Conservation (phyloP, 2,329 filamentous ascomycete species). For the Acrodontium crateriforme region DNA sequence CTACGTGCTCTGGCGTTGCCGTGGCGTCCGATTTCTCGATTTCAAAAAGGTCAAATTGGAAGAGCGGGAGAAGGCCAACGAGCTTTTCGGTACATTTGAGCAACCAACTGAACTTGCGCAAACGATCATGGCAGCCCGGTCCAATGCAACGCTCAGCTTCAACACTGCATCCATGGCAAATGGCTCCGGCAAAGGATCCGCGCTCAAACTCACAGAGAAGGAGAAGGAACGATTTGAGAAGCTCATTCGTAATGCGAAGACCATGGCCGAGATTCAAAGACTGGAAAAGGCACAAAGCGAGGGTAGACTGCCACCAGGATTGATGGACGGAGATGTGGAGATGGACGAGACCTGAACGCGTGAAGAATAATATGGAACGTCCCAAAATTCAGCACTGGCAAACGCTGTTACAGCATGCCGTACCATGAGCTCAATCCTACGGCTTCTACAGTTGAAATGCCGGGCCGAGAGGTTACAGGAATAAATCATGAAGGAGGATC, state of each 20-base stretch:
- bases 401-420: no score
- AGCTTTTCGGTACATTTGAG: conserved; percentile 63
- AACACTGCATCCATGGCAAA: conserved; percentile 28
- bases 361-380: no score
- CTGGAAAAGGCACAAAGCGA: conserved; percentile 88
- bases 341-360: conserved; percentile 25
- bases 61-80: conserved; percentile 60
- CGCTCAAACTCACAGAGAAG: conserved; percentile 54
- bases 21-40: conserved; percentile 77
- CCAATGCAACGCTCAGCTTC: conserved; percentile 37
- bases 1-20: conserved; percentile 81
- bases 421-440: no score
- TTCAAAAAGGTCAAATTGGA: conserved; percentile 80
- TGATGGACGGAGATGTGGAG: conserved; percentile 14
- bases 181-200: conserved; percentile 25
- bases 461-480: no score
- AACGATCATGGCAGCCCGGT: conserved; percentile 77
- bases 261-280: conserved; percentile 74
- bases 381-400: no score
- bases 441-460: no score
- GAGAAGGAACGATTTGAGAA: conserved; percentile 78
- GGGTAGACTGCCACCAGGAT: conserved; percentile 54
- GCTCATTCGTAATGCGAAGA: conserved; percentile 77
- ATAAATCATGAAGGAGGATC: no score
- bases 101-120: conserved; percentile 69